These are phyloP conservation scores for Trichosanthes truncata DNA, from an alignment of 306 rosid genomes.

Conservation along the genomic window DNA sequence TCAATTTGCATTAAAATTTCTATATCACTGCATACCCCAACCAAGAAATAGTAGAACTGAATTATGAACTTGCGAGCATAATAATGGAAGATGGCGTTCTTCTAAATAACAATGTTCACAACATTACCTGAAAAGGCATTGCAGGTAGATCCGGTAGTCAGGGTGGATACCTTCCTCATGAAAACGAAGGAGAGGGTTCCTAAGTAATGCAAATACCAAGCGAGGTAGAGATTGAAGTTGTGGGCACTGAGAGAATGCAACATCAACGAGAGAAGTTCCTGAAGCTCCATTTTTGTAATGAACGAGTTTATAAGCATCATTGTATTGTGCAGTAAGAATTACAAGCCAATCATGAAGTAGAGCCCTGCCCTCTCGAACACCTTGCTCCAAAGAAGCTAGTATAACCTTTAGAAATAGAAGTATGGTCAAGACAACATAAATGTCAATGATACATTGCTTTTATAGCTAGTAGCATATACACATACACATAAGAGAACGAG, in stretches of 20 bases:
- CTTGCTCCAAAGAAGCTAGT: slow-evolving; percentile 87
- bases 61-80: not conserved
- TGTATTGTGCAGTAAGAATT: slow-evolving; percentile 86
- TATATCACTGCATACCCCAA: not conserved
- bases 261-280: slow-evolving; percentile 62
- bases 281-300: slow-evolving; percentile 61
- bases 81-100: not conserved
- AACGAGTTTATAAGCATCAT: slow-evolving; percentile 61
- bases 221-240: slow-evolving; percentile 80
- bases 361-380: slow-evolving; percentile 91
- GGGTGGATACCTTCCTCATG: slow-evolving; percentile 99
- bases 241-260: slow-evolving; percentile 84
- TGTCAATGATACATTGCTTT: not conserved
- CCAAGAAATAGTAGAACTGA: not conserved
- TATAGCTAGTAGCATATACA: not conserved
- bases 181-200: slow-evolving; percentile 84
- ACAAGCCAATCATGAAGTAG: slow-evolving; percentile 98
- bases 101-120: not conserved
- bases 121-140: slow-evolving; percentile 87
- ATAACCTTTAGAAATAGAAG: slow-evolving; percentile 48
- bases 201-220: slow-evolving; percentile 79
- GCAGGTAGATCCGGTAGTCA: slow-evolving; percentile 82
- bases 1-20: not conserved
- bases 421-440: not conserved
- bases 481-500: not conserved